Evolutionary conservation across 2,329 filamentous ascomycete species (phyloP), one percentile per base, ranked within the genome.

Genomic region (Aspergillus puulaauensis): DNA sequence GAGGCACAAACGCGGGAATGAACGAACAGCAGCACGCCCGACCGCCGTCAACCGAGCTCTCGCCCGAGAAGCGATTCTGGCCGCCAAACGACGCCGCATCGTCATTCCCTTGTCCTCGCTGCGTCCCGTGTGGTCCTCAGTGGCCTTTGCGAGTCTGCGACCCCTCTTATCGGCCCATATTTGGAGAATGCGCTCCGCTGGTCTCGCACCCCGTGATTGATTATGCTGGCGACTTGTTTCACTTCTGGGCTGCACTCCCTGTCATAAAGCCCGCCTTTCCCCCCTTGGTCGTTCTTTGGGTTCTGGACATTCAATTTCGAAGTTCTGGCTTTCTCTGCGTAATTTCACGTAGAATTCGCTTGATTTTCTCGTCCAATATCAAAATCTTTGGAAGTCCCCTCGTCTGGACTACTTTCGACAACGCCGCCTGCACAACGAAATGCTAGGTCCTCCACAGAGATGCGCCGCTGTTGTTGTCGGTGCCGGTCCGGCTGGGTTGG

Each of bases 381-480:
- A 3, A 33, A 24, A 47, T 49, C 24, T 33, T 33, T 33, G 35
- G 43, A 41, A 35, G 24, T 15, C 43, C 27, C 43, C 24, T 43
- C 1, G 49, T 44, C 52, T 39, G 12, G 6, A 31, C 15, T 24
- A 37, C 40, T 44, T 44, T 43, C 52, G 8, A 6, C 31, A 15
- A 44, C 58, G 49, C 50, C 37, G 33, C 24, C 33, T 35, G 37
- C 48, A 44, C 50, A 24, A n/a, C 24, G 41, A 33, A 54, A 66
- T 50, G 65, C 69, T 73, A 61, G 60, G 52, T 45, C 44, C 66
- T 45, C 60, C 69, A 15, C 67, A 69, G 44, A 73, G 65, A 65
- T 84, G 79, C 64, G 79, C 77, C 50, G 83, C 83, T 3, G 79
- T 86, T 1, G 83, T 87, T 2, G 81, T 86, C 19, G 84, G 84